phyloP scores from a whole-genome alignment of 768 basidiomycete species.

The Tulasnella calospora region DNA sequence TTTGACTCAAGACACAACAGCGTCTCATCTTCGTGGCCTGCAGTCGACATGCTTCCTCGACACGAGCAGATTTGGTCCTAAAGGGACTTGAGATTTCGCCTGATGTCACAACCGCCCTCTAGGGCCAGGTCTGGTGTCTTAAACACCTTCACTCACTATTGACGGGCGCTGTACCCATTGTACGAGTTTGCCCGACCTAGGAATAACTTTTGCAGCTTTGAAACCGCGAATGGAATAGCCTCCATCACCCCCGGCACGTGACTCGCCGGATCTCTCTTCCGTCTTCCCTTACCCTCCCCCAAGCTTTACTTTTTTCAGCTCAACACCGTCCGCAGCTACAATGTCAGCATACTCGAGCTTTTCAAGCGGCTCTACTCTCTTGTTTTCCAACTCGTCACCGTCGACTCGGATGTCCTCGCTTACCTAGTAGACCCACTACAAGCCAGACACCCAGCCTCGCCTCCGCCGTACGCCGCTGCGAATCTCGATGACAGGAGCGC shows the following conservation, averaged over 20 bases:
- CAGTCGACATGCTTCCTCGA: not conserved
- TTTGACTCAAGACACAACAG: not conserved
- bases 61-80: not conserved
- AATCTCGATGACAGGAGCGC: not conserved
- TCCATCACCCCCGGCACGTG: not conserved
- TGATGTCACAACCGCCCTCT: not conserved
- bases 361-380: not conserved
- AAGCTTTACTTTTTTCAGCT: not conserved
- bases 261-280: not conserved
- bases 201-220: not conserved
- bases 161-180: no score
- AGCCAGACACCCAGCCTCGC: not conserved
- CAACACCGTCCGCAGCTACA: not conserved
- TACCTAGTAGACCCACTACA: not conserved
- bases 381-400: constrained; percentile 6
- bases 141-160: no score
- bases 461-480: not conserved
- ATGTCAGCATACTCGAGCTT: not conserved
- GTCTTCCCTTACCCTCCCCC: not conserved
- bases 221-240: not conserved
- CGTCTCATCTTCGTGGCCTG: not conserved
- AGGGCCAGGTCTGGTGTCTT: no score
- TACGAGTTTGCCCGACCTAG: not conserved
- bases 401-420: constrained; percentile 8
- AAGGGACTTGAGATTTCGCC: not conserved